Conservation (phyloP, 345 rosid genomes). For the Syzygium grande region DNA sequence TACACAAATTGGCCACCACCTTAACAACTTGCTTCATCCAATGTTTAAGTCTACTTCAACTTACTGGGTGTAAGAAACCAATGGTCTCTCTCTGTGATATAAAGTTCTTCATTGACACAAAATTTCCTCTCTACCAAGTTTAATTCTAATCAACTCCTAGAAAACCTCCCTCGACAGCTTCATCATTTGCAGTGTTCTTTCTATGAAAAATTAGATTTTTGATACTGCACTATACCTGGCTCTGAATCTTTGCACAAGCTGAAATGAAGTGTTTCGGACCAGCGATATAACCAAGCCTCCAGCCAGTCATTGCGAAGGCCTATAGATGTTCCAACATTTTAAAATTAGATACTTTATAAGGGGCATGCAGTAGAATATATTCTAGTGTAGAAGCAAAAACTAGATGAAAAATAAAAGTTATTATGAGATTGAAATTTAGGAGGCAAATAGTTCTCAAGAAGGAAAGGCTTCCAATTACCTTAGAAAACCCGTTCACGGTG, state of each 20-base stretch:
- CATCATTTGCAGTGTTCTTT: background rate
- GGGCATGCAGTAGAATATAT: background rate
- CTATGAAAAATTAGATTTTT: background rate
- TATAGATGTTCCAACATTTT: constrained; percentile 12
- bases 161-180: background rate
- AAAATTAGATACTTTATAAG: background rate
- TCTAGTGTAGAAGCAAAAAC: background rate
- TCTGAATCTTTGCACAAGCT: constrained; percentile 93
- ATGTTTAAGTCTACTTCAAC: background rate
- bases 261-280: constrained; percentile 91
- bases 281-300: constrained; percentile 96
- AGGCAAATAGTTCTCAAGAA: background rate
- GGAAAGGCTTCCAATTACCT: constrained; percentile 36
- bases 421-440: background rate
- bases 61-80: background rate
- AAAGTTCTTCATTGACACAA: background rate
- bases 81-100: background rate
- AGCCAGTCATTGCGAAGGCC: constrained; percentile 99
- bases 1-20: background rate
- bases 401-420: background rate
- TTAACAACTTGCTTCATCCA: background rate
- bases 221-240: constrained; percentile 59
- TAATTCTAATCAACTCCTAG: background rate
- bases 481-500: constrained; percentile 93
- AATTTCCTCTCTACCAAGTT: background rate